Evolutionary conservation across 2,329 filamentous ascomycete species (phyloP).

Genomic region (Apiospora hydei): DNA sequence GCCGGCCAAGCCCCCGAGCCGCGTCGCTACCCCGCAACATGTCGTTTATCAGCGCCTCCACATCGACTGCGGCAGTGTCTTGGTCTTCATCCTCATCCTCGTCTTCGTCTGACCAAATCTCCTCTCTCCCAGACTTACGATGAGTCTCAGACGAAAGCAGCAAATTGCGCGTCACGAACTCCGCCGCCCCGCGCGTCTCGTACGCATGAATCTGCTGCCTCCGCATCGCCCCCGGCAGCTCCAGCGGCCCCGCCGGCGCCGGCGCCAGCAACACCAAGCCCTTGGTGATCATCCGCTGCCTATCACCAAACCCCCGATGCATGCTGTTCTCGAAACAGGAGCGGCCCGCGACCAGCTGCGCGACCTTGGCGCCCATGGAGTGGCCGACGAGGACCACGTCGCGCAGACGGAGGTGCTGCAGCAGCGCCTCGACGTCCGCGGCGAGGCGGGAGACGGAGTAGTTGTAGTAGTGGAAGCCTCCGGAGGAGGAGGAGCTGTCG

Average conservation of each 20-base stretch:
- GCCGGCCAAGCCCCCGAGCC: conserved; percentile 45
- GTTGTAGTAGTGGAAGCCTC: neutral
- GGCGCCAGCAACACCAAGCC: conserved; percentile 46
- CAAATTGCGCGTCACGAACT: conserved; percentile 43
- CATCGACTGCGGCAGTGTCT: neutral
- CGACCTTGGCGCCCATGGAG: conserved; percentile 50
- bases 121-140: neutral
- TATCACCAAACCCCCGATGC: neutral
- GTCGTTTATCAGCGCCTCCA: conserved; percentile 34
- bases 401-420: conserved; percentile 31
- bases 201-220: conserved; percentile 46
- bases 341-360: conserved; percentile 36
- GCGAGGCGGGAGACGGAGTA: conserved; percentile 41
- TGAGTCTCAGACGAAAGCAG: conserved; percentile 32
- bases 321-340: neutral
- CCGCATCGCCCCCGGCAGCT: conserved; percentile 39
- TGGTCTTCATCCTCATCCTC: conserved; percentile 26
- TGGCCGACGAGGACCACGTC: conserved; percentile 45
- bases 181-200: conserved; percentile 36
- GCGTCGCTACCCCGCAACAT: conserved; percentile 39
- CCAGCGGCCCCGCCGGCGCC: conserved; percentile 42
- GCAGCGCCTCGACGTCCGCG: conserved; percentile 32
- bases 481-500: neutral
- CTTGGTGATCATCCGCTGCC: conserved; percentile 26
- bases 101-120: conserved; percentile 26